Percentiles rank a stretch among this genome's conserved stretches.
These are phyloP conservation scores for Phytopythium sindhum DNA, from an alignment of 352 stramenopile species.

Conservation along the genomic window DNA sequence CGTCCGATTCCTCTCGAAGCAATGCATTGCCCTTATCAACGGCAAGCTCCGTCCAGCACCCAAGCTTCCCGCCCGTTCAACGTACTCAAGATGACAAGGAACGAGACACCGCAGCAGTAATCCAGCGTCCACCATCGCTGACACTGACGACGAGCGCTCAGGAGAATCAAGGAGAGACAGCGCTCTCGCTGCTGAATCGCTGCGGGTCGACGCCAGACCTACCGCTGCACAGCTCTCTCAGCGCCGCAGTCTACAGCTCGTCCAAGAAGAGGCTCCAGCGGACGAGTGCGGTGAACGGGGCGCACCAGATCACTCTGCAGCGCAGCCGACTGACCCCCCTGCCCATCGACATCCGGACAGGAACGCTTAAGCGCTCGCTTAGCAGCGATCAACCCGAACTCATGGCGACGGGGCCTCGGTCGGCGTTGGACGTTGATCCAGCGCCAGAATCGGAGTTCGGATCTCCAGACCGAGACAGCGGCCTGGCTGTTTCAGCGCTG, in stretches of 20 bases:
- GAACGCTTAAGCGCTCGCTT: constrained; percentile 17
- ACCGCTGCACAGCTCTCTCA: constrained; percentile 49
- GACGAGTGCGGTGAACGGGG: constrained; percentile 21
- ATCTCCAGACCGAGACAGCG: neutral
- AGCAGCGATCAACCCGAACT: neutral
- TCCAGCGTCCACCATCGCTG: neutral
- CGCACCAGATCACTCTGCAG: constrained; percentile 41
- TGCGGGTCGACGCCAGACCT: constrained; percentile 60
- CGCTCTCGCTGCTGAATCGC: constrained; percentile 50
- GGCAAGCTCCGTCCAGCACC: neutral
- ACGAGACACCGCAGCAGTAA: neutral
- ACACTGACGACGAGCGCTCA: neutral
- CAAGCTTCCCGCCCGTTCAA: neutral
- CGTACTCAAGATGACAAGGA: neutral
- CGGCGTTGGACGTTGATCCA: neutral
- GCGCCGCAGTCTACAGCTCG: constrained; percentile 54
- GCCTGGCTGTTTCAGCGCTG: neutral
- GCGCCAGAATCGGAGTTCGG: neutral
- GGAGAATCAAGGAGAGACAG: neutral
- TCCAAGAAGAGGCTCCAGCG: constrained; percentile 58
- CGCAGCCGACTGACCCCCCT: constrained; percentile 58
- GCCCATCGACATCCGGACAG: constrained; percentile 43
- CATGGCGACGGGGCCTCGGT: too few relatives aligned
- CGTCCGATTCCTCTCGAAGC: neutral
- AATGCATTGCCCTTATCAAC: neutral